Percentiles rank a stretch among this genome's conserved stretches.
These are phyloP conservation scores for Penicillium dipodomyicola DNA, from an alignment of 495 filamentous ascomycete genomes.

Conservation along the genomic window DNA sequence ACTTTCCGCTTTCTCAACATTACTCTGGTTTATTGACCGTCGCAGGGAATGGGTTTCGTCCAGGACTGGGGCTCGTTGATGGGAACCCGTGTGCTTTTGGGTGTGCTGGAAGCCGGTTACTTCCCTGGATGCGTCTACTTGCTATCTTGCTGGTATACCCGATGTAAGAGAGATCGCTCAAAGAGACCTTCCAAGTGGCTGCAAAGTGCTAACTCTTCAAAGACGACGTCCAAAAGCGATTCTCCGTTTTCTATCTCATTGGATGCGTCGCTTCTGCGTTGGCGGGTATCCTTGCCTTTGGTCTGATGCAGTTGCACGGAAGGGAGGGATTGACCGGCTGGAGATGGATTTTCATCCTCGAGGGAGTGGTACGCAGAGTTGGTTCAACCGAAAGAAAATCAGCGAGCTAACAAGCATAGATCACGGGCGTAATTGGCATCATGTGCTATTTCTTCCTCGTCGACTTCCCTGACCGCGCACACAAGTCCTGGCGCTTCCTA, in stretches of 20 bases:
- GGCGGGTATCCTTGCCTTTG: conserved; percentile 63
- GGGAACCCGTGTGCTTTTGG: conserved; percentile 56
- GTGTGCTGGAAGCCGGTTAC: conserved; percentile 62
- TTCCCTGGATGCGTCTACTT: conserved; percentile 64
- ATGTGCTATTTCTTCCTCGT: conserved; percentile 53
- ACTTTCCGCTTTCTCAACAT: background rate
- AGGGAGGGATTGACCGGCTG: conserved; percentile 52
- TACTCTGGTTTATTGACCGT: background rate
- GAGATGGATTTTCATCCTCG: conserved; percentile 65
- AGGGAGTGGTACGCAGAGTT: conserved; percentile 44
- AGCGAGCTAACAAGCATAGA: conserved; percentile 19
- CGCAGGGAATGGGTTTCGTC: conserved; percentile 57
- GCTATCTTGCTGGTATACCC: conserved; percentile 62
- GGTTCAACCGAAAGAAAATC: background rate
- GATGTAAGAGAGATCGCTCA: conserved; percentile 36
- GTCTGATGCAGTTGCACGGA: conserved; percentile 58
- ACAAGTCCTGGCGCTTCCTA: conserved; percentile 54
- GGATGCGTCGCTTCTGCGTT: conserved; percentile 61
- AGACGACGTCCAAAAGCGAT: conserved; percentile 64
- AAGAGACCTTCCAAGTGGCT: background rate
- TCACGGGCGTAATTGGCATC: conserved; percentile 44
- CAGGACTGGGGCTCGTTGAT: conserved; percentile 50
- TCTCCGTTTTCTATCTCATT: conserved; percentile 62
- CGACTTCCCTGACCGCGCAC: conserved; percentile 55
- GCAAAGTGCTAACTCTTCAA: background rate